Base-by-base conservation (phyloP, 148 eudicot species). In the Rhododendron williamsianum region DNA sequence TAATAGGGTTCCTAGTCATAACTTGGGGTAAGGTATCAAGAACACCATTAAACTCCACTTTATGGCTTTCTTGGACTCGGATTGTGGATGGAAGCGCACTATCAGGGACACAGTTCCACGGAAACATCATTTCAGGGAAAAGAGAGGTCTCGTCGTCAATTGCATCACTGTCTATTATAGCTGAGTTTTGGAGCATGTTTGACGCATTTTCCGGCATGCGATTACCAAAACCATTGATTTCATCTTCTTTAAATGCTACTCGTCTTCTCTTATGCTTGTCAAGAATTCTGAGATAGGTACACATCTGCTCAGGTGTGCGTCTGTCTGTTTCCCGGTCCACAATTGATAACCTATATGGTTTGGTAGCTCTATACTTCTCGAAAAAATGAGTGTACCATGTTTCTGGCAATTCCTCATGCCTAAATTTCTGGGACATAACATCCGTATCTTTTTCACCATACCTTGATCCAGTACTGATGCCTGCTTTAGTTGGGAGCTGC, bases 41-140 rank as follows among this genome's bases (percentile, higher is more conserved):
- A 90, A 95, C 93, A 77, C 98, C 98, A 91, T 90, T 93, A 86
- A 88, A 91, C 84, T 91, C 93, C 80, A 92, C 86, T 85, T 92
- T 90, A 48, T 82, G 93, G 52, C 84, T 89, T 80, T 88, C 90
- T 72, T 88, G 89, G 77, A 71, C 83, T 65, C 84, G 58, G 74
- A 78, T 84, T 76, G 86, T 85, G 51, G 90, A 93, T 45, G 91
- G 89, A 87, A 95, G 86, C 56, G 93, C 98, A 87, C 93, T 87
- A 84, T 95, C 99, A 78, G 99, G 99, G 48, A 97, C 96, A 85
- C 94, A 95, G 82, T 94, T 95, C 87, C 92, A 91, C 69, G 89
- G 85, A 85, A 94, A 94, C 95, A 94, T 97, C 41, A 94, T 92
- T 88, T 97, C 99, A 35, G 99, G 99, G 80, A 95, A 95, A 86